Base-by-base conservation (phyloP, 108 stramenopile genomes). In the Hondaea fermentalgiana region DNA sequence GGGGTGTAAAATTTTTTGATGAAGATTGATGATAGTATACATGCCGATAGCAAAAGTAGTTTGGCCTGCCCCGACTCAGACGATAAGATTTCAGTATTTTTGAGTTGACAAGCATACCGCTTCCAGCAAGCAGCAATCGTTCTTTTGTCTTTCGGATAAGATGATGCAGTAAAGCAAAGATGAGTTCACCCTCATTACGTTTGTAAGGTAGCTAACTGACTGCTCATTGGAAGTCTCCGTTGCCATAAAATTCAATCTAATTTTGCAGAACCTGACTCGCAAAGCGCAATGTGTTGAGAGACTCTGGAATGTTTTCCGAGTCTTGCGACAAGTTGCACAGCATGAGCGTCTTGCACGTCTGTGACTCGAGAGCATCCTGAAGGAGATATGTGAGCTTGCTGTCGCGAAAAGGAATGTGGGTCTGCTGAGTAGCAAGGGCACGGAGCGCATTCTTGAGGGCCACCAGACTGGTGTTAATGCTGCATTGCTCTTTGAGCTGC, bases 271-370 rank as follows among this genome's bases (percentile, higher is more conserved):
- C 76, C 76, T 53, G 45, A 17, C 51, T 53, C 10, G 76, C 76
- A 53, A 83, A 83, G 25, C 76, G 76, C 0, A 83, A 4, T 16
- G 76, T 53, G 51, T 83, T 83, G 25, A 83, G n/a, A 17, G 76
- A 83, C 76, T 83, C 76, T 6, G n/a, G 17, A 12, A 83, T 12
- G n/a, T 83, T 21, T 45, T 83, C 49, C 6, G 4, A 6, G 51
- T 83, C 51, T 35, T 83, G 76, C 28, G 76, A 83, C 6, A 83
- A 8, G n/a, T 2, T 53, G 5, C 76, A 83, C 10, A 83, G 4
- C 76, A 83, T 83, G 25, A 83, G 76, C 17, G 76, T 83, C 51
- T 83, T 83, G 76, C 76, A 83, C 10, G 76, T 45, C 45, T 47
- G 14, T 1, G 76, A 83, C 76, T 83, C 49, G 49, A 47, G 51